Evolutionary conservation across 2,329 filamentous ascomycete species (phyloP).

Genomic region (Neodidymelliopsis sp.): DNA sequence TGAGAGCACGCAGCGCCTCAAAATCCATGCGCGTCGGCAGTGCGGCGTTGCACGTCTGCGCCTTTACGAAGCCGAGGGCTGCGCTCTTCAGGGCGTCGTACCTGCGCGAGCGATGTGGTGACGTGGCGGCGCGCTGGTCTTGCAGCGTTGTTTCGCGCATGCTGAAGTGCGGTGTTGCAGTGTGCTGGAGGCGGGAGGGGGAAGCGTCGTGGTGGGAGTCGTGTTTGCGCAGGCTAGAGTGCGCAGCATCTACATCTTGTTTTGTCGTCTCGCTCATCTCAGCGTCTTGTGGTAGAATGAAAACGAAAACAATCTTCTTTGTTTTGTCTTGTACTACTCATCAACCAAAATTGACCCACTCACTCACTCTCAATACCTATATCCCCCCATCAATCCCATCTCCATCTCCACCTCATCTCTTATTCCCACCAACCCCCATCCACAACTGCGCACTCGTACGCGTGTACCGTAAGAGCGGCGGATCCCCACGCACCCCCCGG

Average conservation of each 20-base stretch:
- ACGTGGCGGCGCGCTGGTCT: neutral
- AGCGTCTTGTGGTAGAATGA: too few relatives aligned
- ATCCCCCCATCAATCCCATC: too few relatives aligned
- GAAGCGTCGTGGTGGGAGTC: neutral
- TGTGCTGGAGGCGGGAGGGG: neutral
- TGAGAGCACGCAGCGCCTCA: neutral
- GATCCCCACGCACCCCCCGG: conserved; percentile 11
- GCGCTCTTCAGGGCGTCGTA: neutral
- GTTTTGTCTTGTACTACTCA: too few relatives aligned
- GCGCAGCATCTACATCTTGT: too few relatives aligned
- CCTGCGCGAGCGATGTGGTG: neutral
- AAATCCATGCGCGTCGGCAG: neutral
- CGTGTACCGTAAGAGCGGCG: neutral
- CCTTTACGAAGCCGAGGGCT: conserved; percentile 4
- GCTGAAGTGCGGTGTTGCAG: too few relatives aligned
- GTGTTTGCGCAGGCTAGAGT: too few relatives aligned
- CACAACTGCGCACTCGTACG: conserved; percentile 24
- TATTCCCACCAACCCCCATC: conserved; percentile 29
- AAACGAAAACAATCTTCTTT: too few relatives aligned
- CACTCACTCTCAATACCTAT: too few relatives aligned
- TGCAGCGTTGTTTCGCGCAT: conserved; percentile 3
- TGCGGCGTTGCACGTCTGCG: neutral
- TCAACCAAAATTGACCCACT: too few relatives aligned
- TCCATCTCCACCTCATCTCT: neutral
- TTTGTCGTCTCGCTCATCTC: too few relatives aligned